phyloP scores from a whole-genome alignment of 2,329 filamentous ascomycete genomes.

The Aspergillus sp. region DNA sequence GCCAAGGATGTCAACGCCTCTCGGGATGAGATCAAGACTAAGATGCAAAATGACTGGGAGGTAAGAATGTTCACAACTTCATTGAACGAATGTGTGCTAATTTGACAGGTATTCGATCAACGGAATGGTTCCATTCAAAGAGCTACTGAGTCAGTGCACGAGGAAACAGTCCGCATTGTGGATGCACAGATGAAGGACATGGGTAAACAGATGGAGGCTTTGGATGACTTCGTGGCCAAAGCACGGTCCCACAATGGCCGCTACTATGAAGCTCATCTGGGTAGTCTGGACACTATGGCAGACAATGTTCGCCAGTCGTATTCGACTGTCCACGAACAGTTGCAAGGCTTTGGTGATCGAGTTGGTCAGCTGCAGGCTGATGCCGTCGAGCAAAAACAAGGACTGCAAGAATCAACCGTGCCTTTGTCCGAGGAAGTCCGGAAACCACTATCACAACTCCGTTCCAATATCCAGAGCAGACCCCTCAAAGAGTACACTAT shows the following conservation, averaged over 20 bases:
- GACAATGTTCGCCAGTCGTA: constrained; percentile 69
- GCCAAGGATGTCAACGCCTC: constrained; percentile 68
- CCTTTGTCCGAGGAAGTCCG: constrained; percentile 58
- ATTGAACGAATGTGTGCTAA: constrained; percentile 18
- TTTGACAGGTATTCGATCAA: constrained; percentile 60
- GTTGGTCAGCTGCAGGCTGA: constrained; percentile 65
- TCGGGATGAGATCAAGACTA: constrained; percentile 71
- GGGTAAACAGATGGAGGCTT: constrained; percentile 77
- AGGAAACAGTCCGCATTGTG: constrained; percentile 83
- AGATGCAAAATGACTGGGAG: constrained; percentile 81
- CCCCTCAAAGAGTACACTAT: constrained; percentile 73
- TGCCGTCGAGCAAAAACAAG: constrained; percentile 56
- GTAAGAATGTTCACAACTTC: constrained; percentile 43
- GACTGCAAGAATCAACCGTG: constrained; percentile 57
- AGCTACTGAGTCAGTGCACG: constrained; percentile 81
- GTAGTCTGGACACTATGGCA: constrained; percentile 63
- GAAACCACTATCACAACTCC: constrained; percentile 66
- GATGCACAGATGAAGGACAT: constrained; percentile 85
- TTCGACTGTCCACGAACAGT: constrained; percentile 63
- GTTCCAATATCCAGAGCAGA: constrained; percentile 61
- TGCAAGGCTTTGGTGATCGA: constrained; percentile 63
- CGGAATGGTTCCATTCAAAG: constrained; percentile 79
- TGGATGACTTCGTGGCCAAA: constrained; percentile 84
- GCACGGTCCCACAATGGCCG: constrained; percentile 74
- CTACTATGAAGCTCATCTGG: constrained; percentile 66